These are phyloP conservation scores for Phialemonium atrogriseum DNA, from an alignment of 2,329 filamentous ascomycete genomes.

Conservation along the genomic window DNA sequence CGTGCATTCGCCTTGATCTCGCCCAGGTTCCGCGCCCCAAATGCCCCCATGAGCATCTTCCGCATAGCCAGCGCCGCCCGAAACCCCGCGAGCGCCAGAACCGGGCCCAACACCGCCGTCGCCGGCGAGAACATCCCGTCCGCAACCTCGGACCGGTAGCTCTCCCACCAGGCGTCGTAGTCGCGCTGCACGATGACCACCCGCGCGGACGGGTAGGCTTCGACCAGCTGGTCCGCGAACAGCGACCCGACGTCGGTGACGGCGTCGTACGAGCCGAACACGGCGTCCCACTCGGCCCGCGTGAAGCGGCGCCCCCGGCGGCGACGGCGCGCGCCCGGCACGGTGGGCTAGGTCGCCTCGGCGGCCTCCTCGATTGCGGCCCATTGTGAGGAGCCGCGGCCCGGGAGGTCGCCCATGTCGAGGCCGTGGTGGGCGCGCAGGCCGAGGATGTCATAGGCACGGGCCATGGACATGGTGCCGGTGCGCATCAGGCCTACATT, in stretches of 20 bases:
- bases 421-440: constrained; percentile 10
- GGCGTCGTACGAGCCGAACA: constrained; percentile 10
- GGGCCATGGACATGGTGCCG: constrained; percentile 9
- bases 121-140: constrained; percentile 14
- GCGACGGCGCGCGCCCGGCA: too few species aligned
- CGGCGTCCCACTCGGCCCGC: constrained; percentile 8
- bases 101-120: constrained; percentile 1
- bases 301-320: constrained; percentile 1
- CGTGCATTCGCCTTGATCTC: constrained; percentile 1
- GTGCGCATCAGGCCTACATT: constrained; percentile 6
- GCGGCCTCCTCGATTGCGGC: constrained; percentile 7
- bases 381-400: constrained; percentile 5
- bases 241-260: constrained; percentile 11
- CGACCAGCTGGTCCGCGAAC: constrained; percentile 9
- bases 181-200: constrained; percentile 11
- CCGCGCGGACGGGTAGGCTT: constrained; percentile 12
- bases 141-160: constrained; percentile 7
- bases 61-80: not conserved
- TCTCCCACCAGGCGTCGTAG: constrained; percentile 10
- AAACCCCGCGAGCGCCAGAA: constrained; percentile 2
- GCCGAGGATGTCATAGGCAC: constrained; percentile 7
- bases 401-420: constrained; percentile 2
- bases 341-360: constrained; percentile 7
- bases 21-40: constrained; percentile 2
- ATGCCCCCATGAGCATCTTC: constrained; percentile 5